A percentile compares a stretch with the other conserved stretches of the same genome.
These are phyloP conservation scores for Blastobotrys malaysiensis DNA, from an alignment of 1,139 yeast species.

Conservation along the genomic window DNA sequence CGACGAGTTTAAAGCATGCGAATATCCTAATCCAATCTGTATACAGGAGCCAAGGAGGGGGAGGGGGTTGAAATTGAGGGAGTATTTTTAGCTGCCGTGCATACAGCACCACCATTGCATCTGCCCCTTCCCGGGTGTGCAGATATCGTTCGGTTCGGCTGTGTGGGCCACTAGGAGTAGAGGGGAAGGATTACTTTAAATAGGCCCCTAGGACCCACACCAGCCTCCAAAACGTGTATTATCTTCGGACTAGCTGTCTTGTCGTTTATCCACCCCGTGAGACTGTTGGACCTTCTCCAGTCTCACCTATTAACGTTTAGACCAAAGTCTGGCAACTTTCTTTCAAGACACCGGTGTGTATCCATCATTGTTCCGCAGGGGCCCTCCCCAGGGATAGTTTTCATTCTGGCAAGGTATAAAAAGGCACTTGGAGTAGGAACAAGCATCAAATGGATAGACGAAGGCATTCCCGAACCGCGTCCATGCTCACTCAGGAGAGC, in stretches of 20 bases:
- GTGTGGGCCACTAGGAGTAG: not conserved
- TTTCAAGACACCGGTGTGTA: not conserved
- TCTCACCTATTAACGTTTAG: not conserved
- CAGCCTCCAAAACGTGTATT: too few relatives aligned
- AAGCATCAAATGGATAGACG: not conserved
- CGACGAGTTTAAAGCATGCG: too few relatives aligned
- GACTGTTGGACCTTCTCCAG: not conserved
- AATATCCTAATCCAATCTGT: not conserved
- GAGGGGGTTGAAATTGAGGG: not conserved
- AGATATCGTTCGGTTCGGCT: not conserved
- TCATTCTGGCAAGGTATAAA: too few relatives aligned
- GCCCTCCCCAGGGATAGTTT: too few relatives aligned
- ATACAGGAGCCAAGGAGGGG: not conserved
- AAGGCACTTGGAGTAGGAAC: too few relatives aligned
- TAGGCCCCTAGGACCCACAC: not conserved
- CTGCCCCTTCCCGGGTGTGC: not conserved
- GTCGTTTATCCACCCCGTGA: not conserved
- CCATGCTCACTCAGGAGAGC: too few relatives aligned
- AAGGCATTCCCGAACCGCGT: not conserved
- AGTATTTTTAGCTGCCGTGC: not conserved
- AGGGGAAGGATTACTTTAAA: not conserved
- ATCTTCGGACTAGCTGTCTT: not conserved
- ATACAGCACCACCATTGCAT: not conserved
- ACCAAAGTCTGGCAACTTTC: not conserved
- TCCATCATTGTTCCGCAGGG: not conserved